Percentiles rank a stretch among this genome's conserved stretches.
Evolutionary conservation across 306 rosid species (phyloP).

Genomic region (Dryas drummondii): DNA sequence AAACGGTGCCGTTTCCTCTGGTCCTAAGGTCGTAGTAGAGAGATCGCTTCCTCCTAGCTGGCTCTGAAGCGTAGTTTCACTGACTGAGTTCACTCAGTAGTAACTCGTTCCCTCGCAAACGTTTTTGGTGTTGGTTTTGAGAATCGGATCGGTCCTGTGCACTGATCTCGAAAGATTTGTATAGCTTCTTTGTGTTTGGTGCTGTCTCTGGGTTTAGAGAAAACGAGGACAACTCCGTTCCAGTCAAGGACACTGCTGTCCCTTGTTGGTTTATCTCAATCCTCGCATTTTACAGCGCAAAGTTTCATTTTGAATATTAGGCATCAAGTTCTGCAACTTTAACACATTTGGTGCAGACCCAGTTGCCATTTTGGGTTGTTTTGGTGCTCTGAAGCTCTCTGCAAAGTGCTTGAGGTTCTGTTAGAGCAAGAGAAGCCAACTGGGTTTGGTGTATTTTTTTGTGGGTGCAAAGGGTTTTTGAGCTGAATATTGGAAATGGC

Average conservation of each 20-base stretch:
- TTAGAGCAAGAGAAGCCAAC: conserved; percentile 6
- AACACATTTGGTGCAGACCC: conserved; percentile 3
- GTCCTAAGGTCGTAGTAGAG: conserved; percentile 24
- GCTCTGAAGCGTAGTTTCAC: conserved; percentile 8
- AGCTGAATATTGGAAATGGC: conserved; percentile 43
- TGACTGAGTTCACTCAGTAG: not conserved
- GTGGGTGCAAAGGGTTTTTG: conserved; percentile 10
- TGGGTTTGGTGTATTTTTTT: conserved; percentile 28
- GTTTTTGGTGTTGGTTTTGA: conserved; percentile 3
- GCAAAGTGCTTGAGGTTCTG: not conserved
- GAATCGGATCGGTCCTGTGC: conserved; percentile 44
- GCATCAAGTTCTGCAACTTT: conserved; percentile 19
- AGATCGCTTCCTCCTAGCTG: conserved; percentile 31
- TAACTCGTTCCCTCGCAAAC: not conserved
- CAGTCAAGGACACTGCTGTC: conserved; percentile 28
- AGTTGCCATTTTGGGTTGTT: conserved; percentile 14
- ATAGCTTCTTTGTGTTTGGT: conserved; percentile 42
- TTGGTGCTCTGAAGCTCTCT: conserved; percentile 24
- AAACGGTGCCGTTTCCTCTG: conserved; percentile 31
- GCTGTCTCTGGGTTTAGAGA: conserved; percentile 32
- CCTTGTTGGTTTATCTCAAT: conserved; percentile 22
- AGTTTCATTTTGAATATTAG: conserved; percentile 8
- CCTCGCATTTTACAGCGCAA: conserved; percentile 7
- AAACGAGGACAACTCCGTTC: conserved; percentile 39
- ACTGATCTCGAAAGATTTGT: conserved; percentile 61